Evolutionary conservation across 345 rosid species (phyloP).

Genomic region (Pistacia vera): DNA sequence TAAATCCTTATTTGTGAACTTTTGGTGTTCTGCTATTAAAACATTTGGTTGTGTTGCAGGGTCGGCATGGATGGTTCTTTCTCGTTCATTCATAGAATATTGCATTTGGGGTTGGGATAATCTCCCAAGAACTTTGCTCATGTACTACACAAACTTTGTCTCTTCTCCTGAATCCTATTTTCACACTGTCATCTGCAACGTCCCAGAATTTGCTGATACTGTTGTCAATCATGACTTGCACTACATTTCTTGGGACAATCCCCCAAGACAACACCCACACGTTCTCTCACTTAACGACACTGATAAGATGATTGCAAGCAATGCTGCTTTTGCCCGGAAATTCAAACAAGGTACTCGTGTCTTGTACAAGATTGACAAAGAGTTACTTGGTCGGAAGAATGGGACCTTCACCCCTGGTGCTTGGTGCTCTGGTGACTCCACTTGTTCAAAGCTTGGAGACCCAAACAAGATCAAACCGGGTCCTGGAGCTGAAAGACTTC

Average conservation of each 20-base stretch:
- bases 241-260: constrained; percentile 93
- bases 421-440: constrained; percentile 82
- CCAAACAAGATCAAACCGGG: constrained; percentile 67
- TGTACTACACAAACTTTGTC: constrained; percentile 93
- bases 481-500: constrained; percentile 73
- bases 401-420: constrained; percentile 89
- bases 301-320: constrained; percentile 62
- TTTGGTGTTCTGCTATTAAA: not conserved
- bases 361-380: constrained; percentile 72
- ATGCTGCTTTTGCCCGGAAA: constrained; percentile 90
- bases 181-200: constrained; percentile 94
- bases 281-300: constrained; percentile 76
- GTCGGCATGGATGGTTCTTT: constrained; percentile 97
- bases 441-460: constrained; percentile 72
- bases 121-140: constrained; percentile 85
- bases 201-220: constrained; percentile 68
- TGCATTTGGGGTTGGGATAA: constrained; percentile 99
- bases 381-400: constrained; percentile 58
- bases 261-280: constrained; percentile 94
- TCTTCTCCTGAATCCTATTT: constrained; percentile 99
- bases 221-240: constrained; percentile 91
- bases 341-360: constrained; percentile 59
- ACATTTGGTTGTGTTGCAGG: constrained; percentile 46
- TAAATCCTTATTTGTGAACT: not conserved
- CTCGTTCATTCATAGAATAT: constrained; percentile 84